Base-by-base conservation (phyloP, 306 rosid genomes). In the Pyrus betulifolia region DNA sequence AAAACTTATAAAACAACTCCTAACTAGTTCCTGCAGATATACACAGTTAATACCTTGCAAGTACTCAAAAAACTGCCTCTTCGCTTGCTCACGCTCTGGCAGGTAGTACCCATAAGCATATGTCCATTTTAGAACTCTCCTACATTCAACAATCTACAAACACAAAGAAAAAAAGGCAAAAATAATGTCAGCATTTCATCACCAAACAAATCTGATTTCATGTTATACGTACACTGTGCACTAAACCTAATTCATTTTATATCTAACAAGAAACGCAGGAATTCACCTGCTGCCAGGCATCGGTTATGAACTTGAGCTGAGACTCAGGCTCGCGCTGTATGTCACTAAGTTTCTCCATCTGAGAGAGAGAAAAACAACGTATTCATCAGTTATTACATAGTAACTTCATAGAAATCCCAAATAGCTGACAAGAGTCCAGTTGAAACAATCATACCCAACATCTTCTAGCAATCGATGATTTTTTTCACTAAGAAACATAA, bases 31-130 rank as follows among this genome's bases (percentile, higher is more conserved):
- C 44, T 3, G 28, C 44, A 31, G 30, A 70, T 12, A 45, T 45
- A 75, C 13, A 72, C 21, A 60, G 25, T n/a, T 65, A 8, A 30
- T 80, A 91, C 96, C 91, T 87, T 91, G 92, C 74, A 87, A 79
- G 81, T 91, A 91, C 83, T 91, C 96, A 62, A 91, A 87, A 79
- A 91, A 83, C 81, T 83, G 88, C 70, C 86, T 91, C 80, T 86
- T 91, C 3, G 87, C 93, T 49, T 81, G 84, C 72, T 91, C 93
- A 60, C 74, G 87, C 51, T 81, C 78, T 12, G 84, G 80, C 10
- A 88, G 79, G 76, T 81, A 85, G 71, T 82, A 88, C 33, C 89
- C 87, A 69, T 91, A 85, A 4, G 86, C 86, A 74, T 83, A 81
- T 2, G 81, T 83, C 96, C 93, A 91, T 76, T 86, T 84, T 38